A percentile compares a stretch with the other conserved stretches of the same genome.
phyloP scores from a whole-genome alignment of 1,284 basidiomycete species.

The Puccinia hordei region DNA sequence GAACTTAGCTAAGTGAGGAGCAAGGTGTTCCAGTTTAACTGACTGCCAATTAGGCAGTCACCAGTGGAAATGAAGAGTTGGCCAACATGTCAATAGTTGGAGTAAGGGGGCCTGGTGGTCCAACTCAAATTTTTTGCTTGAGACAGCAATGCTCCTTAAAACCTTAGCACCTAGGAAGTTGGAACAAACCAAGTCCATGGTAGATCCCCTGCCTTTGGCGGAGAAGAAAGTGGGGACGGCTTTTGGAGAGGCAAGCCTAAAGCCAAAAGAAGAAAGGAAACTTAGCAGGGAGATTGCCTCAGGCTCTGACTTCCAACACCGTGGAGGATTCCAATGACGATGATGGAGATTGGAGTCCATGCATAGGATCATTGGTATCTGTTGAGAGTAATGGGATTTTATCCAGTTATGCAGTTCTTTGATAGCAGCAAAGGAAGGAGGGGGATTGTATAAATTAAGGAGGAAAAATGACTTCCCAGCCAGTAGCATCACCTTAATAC shows the following conservation, averaged over 20 bases:
- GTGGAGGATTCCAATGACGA: not conserved
- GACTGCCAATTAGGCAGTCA: too few relatives aligned
- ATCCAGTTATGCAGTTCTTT: not conserved
- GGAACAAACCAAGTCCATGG: conserved; percentile 10
- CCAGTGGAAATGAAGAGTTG: too few relatives aligned
- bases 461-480: too few relatives aligned
- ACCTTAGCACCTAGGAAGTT: not conserved
- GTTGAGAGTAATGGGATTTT: not conserved
- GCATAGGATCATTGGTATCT: not conserved
- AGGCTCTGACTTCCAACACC: not conserved
- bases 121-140: not conserved
- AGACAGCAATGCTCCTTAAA: not conserved
- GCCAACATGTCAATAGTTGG: too few relatives aligned
- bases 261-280: not conserved
- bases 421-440: not conserved
- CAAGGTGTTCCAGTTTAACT: too few relatives aligned
- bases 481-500: not conserved
- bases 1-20: too few relatives aligned
- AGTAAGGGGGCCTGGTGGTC: too few relatives aligned
- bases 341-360: conserved; percentile 22
- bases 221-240: not conserved
- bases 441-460: not conserved
- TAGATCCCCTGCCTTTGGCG: not conserved
- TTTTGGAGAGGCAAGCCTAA: conserved; percentile 14
- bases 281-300: not conserved